These are phyloP conservation scores for Penicillium freii DNA, from an alignment of 2,329 filamentous ascomycete species.

Conservation along the genomic window DNA sequence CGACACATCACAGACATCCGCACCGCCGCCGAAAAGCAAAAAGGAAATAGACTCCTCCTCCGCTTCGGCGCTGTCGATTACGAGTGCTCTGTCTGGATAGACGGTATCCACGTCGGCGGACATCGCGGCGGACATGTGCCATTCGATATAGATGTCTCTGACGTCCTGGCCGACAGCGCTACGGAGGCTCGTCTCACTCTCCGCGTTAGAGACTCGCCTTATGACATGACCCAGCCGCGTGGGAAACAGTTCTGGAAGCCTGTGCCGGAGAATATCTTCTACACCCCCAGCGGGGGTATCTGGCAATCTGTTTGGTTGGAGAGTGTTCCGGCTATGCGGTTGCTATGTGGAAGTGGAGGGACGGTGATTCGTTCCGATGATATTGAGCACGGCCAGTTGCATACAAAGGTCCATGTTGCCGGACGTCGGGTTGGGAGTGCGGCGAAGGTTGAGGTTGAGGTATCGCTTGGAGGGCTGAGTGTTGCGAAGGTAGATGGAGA, in stretches of 20 bases:
- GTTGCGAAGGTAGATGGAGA: constrained; percentile 48
- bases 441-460: constrained; percentile 53
- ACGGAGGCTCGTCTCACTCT: constrained; percentile 50
- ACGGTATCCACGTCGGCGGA: constrained; percentile 51
- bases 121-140: constrained; percentile 62
- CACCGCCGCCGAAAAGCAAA: constrained; percentile 40
- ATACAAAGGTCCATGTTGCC: constrained; percentile 51
- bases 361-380: constrained; percentile 60
- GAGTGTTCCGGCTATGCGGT: constrained; percentile 49
- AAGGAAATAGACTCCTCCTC: constrained; percentile 41
- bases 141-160: constrained; percentile 60
- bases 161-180: constrained; percentile 11
- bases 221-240: constrained; percentile 62
- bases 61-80: constrained; percentile 55
- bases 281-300: constrained; percentile 69
- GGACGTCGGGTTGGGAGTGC: constrained; percentile 38
- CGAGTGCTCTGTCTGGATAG: constrained; percentile 55
- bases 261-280: constrained; percentile 59
- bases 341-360: constrained; percentile 59
- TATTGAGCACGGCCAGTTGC: constrained; percentile 52
- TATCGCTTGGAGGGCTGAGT: constrained; percentile 49
- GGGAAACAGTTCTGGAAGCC: constrained; percentile 66
- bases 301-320: constrained; percentile 75
- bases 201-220: constrained; percentile 62
- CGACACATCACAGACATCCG: constrained; percentile 53